Base-by-base conservation (phyloP, 441 rosid genomes). In the Flueggea neowawraea region DNA sequence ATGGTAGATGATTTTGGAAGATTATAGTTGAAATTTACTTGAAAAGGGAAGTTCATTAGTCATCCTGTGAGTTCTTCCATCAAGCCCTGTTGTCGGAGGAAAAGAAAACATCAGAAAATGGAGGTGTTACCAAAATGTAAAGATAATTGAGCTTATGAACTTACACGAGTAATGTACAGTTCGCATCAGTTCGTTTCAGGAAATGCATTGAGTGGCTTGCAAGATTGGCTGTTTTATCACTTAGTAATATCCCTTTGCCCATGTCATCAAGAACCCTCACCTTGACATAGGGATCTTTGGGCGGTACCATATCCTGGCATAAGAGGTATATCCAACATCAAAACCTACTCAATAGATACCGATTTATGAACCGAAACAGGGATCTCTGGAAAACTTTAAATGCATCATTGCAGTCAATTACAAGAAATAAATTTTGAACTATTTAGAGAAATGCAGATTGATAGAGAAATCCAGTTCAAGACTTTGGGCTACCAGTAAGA, bases 101-200 rank as follows among this genome's bases (percentile, higher is more conserved):
- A 69, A 17, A 28, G 14, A 11, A 17, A 12, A 5, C 47, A 43
- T 33, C 57, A 61, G 6, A 14, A 49, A 32, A 48, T 39, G 22
- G 5, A 43, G 12, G 12, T 43, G 45, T 43, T 11, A 43, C 45
- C 12, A 11, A 6, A 43, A 43, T 43, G 45, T 6, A 43, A 43
- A 43, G 12, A 43, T 11, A 43, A 11, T 6, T 6, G 12, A 43
- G 45, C 8, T 11, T 11, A 43, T 6, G 8, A 43, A 43, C 10
- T 11, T 6, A 6, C 45, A 84, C 91, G 82, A 48, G 95, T 75
- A 67, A 94, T 84, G 76, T 81, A 89, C 9, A 77, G 93, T 69
- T 94, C 98, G 96, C 97, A 66, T 94, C 98, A 32, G 96, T 93
- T 69, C 95, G 86, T 76, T 87, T 90, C 58, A 87, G 80, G 69